phyloP scores from a whole-genome alignment of 306 rosid species.

The Citrullus colocynthis region DNA sequence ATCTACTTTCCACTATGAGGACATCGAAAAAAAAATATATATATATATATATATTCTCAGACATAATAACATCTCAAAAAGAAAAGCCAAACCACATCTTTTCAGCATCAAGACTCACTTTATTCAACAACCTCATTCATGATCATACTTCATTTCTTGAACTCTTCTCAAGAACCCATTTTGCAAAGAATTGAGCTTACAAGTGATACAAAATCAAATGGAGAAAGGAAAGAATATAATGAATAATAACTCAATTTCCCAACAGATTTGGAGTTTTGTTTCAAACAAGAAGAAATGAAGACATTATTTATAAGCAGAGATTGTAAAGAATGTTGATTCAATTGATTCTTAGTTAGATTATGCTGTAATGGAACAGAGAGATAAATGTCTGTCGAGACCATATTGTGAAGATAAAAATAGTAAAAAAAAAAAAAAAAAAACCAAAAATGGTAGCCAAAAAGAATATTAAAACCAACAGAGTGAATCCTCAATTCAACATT shows the following conservation, averaged over 20 bases:
- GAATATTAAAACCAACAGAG: slow-evolving; percentile 1
- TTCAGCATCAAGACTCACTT: background rate
- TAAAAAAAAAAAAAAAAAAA: background rate
- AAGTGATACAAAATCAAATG: background rate
- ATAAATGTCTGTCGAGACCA: background rate
- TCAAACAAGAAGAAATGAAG: background rate
- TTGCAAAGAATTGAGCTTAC: background rate
- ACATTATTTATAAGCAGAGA: background rate
- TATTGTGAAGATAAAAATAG: background rate
- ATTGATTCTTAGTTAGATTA: background rate
- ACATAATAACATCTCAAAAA: background rate
- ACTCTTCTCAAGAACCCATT: background rate
- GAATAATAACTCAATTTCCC: background rate
- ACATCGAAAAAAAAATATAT: background rate
- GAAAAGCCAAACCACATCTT: background rate
- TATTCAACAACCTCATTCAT: background rate
- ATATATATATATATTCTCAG: background rate
- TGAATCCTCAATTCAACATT: slow-evolving; percentile 2
- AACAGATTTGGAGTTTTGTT: background rate
- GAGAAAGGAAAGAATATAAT: background rate
- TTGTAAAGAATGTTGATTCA: background rate
- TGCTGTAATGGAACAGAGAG: background rate
- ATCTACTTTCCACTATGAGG: background rate
- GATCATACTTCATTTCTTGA: background rate
- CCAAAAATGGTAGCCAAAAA: background rate